These are phyloP conservation scores for Euphrasia confusa DNA, from an alignment of 257 asterid genomes.

Conservation along the genomic window DNA sequence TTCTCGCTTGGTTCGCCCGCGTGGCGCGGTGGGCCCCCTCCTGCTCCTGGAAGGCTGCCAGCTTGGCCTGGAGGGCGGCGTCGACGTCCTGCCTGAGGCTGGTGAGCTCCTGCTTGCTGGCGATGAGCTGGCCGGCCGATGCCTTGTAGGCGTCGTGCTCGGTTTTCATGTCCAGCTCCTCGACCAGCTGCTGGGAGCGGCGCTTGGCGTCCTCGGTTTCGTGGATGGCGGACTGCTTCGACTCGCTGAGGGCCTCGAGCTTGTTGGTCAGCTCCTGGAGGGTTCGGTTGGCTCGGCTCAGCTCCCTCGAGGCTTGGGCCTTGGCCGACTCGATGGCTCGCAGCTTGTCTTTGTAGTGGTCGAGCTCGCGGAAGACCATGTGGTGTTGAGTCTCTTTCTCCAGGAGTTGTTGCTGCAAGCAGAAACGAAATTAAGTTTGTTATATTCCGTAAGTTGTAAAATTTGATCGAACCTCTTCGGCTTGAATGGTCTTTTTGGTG, in stretches of 20 bases:
- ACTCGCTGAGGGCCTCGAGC: conserved; percentile 68
- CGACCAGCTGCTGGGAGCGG: conserved; percentile 39
- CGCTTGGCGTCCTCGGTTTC: conserved; percentile 53
- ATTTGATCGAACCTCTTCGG: conserved; percentile 75
- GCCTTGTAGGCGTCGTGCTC: conserved; percentile 65
- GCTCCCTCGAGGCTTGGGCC: conserved; percentile 55
- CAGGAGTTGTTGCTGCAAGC: conserved; percentile 52
- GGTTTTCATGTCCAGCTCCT: conserved; percentile 43
- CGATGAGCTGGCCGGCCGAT: conserved; percentile 55
- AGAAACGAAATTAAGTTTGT: no score
- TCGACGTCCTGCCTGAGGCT: conserved; percentile 76
- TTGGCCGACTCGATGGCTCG: conserved; percentile 42
- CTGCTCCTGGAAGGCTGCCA: conserved; percentile 56
- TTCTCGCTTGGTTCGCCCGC: conserved; percentile 38
- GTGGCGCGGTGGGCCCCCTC: conserved; percentile 53
- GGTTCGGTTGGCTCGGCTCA: conserved; percentile 56
- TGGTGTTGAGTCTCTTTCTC: conserved; percentile 88
- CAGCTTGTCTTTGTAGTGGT: conserved; percentile 58
- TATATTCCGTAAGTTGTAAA: background rate
- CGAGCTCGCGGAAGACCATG: conserved; percentile 58
- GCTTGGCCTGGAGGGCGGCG: conserved; percentile 57
- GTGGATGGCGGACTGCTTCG: conserved; percentile 70
- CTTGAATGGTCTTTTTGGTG: conserved; percentile 40
- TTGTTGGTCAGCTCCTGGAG: conserved; percentile 65
- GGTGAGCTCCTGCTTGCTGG: conserved; percentile 68